Base-by-base conservation (phyloP, 352 stramenopile genomes). In the Globisporangium apiculatum region DNA sequence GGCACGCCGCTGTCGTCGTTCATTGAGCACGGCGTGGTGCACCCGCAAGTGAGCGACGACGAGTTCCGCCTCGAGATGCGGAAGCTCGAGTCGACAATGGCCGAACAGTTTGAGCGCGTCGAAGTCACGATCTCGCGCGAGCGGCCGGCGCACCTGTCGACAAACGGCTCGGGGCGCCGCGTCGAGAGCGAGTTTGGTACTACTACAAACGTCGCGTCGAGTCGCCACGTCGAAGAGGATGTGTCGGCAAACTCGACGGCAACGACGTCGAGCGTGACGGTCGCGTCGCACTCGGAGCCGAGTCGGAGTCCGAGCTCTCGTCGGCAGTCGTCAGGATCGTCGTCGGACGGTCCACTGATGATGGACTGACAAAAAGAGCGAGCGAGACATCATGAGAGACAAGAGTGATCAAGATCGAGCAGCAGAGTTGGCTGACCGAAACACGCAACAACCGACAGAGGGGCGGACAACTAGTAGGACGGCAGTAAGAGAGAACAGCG, bases 1-100 rank as follows among this genome's bases (percentile, higher is more conserved):
- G 86, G 86, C 17, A 95, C 86, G 5, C 86, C 86, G 35, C 61
- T 95, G 15, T 87, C 81, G 9, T 95, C 86, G 1, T 95, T 91
- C 58, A 78, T 95, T 41, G 78, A 91, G 40, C 88, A 87, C 40
- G 86, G 85, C 24, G 65, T 73, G 18, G 60, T 91, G 43, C 79
- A 89, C 48, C 17, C 61, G 17, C 50, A 68, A 50, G 17, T 76
- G 60, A 60, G 68, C 67, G 37, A 66, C 72, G 55, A 72, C 60
- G 18, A 88, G 64, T 58, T 91, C 66, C 80, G 80, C 2, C 75
- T 88, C 54, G 75, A 84, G 43, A 69, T 87, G 50, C 73, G 83
- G 60, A 81, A 86, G 59, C 58, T 93, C 9, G 80, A 89, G 55
- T 73, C 77, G 1, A 67, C 79, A 1, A 79, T 93, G 67, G 67